phyloP scores from a whole-genome alignment of 345 rosid species.

The sweet orange (Citrus sinensis) region DNA sequence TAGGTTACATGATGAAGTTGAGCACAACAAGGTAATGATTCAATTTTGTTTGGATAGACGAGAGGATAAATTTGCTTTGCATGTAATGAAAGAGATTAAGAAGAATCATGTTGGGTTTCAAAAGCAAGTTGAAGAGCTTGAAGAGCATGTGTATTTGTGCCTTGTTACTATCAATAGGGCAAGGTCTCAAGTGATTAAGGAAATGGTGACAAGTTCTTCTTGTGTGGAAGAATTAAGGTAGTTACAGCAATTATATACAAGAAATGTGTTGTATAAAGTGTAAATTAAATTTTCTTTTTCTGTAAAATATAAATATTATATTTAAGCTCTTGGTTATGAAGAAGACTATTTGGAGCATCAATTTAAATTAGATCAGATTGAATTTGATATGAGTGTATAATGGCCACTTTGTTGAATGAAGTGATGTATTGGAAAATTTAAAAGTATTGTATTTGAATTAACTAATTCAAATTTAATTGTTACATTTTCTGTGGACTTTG shows the following conservation, averaged over 20 bases:
- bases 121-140: slow-evolving; percentile 40
- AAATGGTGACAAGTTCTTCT: slow-evolving; percentile 29
- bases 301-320: too few relatives aligned
- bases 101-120: slow-evolving; percentile 30
- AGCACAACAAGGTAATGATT: slow-evolving; percentile 36
- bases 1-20: slow-evolving; percentile 46
- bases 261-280: background rate
- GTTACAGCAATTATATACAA: background rate
- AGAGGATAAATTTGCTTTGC: slow-evolving; percentile 20
- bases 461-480: too few relatives aligned
- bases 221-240: background rate
- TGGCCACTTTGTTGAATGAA: too few relatives aligned
- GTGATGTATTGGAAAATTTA: too few relatives aligned
- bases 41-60: slow-evolving; percentile 30
- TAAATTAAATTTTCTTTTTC: background rate
- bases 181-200: slow-evolving; percentile 33
- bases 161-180: slow-evolving; percentile 42
- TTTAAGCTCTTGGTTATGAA: too few relatives aligned
- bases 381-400: too few relatives aligned
- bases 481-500: too few relatives aligned
- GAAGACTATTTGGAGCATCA: too few relatives aligned
- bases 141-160: slow-evolving; percentile 43
- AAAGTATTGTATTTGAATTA: too few relatives aligned
- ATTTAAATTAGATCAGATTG: too few relatives aligned
- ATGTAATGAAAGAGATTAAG: slow-evolving; percentile 36